These are phyloP conservation scores for Allantophomopsis cytisporea DNA, from an alignment of 2,329 filamentous ascomycete genomes.

Conservation along the genomic window DNA sequence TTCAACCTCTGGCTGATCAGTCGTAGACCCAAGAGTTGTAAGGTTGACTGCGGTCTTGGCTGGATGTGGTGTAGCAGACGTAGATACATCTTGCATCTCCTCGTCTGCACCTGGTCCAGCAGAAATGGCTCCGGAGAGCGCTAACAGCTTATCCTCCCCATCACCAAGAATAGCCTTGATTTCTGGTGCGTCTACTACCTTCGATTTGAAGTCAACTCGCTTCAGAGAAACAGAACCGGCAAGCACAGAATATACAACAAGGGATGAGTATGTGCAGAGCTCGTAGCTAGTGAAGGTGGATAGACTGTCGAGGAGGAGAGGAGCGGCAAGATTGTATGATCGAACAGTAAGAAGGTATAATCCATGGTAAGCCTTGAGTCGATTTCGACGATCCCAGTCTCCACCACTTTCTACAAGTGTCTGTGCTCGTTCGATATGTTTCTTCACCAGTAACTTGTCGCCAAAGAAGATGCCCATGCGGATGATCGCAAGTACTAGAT, in stretches of 20 bases:
- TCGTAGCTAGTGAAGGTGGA: slow-evolving; percentile 99
- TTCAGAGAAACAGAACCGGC: slow-evolving; percentile 90
- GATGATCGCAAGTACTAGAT: slow-evolving; percentile 91
- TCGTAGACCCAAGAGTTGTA: slow-evolving; percentile 57
- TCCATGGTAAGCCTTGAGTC: slow-evolving; percentile 96
- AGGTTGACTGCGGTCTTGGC: slow-evolving; percentile 72
- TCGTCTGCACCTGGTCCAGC: slow-evolving; percentile 73
- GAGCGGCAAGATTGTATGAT: slow-evolving; percentile 79
- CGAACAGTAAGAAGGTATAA: slow-evolving; percentile 86
- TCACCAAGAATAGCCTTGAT: slow-evolving; percentile 94
- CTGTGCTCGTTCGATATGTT: slow-evolving; percentile 81
- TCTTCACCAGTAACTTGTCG: slow-evolving; percentile 84
- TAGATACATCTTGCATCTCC: slow-evolving; percentile 52
- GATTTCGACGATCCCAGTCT: slow-evolving; percentile 97
- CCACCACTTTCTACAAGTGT: slow-evolving; percentile 86
- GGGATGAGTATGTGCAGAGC: slow-evolving; percentile 87
- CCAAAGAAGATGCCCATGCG: slow-evolving; percentile 93
- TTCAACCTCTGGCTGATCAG: slow-evolving; percentile 65
- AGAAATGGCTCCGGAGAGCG: slow-evolving; percentile 66
- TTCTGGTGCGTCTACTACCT: slow-evolving; percentile 95
- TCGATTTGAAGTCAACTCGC: slow-evolving; percentile 96
- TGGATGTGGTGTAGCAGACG: slow-evolving; percentile 34
- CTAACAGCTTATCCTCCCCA: slow-evolving; percentile 75
- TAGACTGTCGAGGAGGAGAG: slow-evolving; percentile 87
- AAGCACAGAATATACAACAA: slow-evolving; percentile 92